Conservation (phyloP, 2,329 filamentous ascomycete genomes). For the Aspergillus oerlinghausenensis region DNA sequence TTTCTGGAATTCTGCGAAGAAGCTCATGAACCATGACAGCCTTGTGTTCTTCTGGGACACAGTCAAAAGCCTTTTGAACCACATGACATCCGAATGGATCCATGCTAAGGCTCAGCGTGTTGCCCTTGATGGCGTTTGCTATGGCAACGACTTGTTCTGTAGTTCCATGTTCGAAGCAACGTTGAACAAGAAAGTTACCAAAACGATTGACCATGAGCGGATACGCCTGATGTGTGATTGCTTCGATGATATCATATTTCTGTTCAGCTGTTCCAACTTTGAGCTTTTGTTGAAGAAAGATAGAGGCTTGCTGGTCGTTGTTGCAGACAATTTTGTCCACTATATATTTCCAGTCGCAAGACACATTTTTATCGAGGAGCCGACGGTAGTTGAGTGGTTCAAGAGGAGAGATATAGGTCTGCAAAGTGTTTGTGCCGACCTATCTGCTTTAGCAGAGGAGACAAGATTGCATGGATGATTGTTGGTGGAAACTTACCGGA, state of each 20-base stretch:
- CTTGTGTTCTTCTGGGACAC: conserved; percentile 95
- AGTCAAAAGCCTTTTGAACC: conserved; percentile 97
- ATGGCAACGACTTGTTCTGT: conserved; percentile 93
- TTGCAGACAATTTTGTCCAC: conserved; percentile 99
- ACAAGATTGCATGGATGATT: neutral
- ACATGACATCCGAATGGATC: conserved; percentile 98
- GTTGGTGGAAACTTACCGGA: conserved; percentile 49
- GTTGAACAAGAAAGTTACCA: conserved; percentile 96
- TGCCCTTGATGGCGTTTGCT: conserved; percentile 87
- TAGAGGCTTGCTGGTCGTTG: conserved; percentile 98
- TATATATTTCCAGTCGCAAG: conserved; percentile 98
- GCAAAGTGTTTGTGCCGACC: conserved; percentile 49
- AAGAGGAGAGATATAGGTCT: conserved; percentile 77
- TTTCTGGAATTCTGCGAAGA: conserved; percentile 90
- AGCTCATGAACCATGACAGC: conserved; percentile 98
- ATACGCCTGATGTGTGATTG: conserved; percentile 92
- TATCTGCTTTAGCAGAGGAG: conserved; percentile 20
- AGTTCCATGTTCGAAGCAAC: conserved; percentile 97
- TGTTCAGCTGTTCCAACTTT: conserved; percentile 93
- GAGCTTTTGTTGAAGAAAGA: conserved; percentile 97
- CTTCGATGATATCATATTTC: conserved; percentile 95
- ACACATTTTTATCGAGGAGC: conserved; percentile 89
- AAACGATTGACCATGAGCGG: conserved; percentile 97
- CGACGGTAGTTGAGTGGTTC: conserved; percentile 96
- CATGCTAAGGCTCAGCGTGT: conserved; percentile 93